A percentile compares a stretch with the other conserved stretches of the same genome.
Conservation (phyloP, 768 basidiomycete species). For the Neoboletus subvelutipes region DNA sequence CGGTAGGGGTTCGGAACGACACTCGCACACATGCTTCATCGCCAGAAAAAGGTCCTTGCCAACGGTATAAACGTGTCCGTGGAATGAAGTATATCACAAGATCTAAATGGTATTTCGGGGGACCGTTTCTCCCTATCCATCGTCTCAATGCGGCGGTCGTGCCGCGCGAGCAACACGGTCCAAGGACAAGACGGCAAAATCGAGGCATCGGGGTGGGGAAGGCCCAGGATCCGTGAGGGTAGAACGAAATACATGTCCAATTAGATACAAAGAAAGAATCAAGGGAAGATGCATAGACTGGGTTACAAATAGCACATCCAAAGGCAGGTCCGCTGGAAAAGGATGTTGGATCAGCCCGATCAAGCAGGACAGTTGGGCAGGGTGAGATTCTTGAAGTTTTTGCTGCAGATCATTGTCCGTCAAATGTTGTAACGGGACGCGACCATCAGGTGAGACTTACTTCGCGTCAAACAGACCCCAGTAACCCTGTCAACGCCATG, state of each 20-base stretch:
- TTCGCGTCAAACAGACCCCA: conserved; percentile 70
- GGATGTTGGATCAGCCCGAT: not conserved
- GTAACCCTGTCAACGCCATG: conserved; percentile 35
- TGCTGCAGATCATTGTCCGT: conserved; percentile 40
- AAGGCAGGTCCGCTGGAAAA: not conserved
- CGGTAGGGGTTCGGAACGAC: not conserved
- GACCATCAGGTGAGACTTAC: conserved; percentile 31
- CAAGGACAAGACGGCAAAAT: not conserved
- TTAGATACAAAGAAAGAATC: conserved; percentile 16
- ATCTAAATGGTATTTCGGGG: conserved; percentile 10
- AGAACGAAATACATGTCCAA: conserved; percentile 21
- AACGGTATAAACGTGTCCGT: conserved; percentile 12
- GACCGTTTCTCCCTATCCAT: not conserved
- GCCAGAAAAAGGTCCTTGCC: not conserved
- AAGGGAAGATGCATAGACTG: not conserved
- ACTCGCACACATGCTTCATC: too few species aligned
- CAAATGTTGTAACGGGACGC: conserved; percentile 19
- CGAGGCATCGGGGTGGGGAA: not conserved
- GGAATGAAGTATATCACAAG: conserved; percentile 11
- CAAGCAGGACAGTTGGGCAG: conserved; percentile 53
- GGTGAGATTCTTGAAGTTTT: conserved; percentile 67
- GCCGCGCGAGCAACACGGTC: not conserved
- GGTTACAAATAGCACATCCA: conserved; percentile 9
- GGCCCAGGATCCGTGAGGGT: conserved; percentile 3
- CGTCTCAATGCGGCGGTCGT: not conserved